These are phyloP conservation scores for Entrophospora sp. DNA, from an alignment of 192 early-diverging fungal genomes.

Conservation along the genomic window DNA sequence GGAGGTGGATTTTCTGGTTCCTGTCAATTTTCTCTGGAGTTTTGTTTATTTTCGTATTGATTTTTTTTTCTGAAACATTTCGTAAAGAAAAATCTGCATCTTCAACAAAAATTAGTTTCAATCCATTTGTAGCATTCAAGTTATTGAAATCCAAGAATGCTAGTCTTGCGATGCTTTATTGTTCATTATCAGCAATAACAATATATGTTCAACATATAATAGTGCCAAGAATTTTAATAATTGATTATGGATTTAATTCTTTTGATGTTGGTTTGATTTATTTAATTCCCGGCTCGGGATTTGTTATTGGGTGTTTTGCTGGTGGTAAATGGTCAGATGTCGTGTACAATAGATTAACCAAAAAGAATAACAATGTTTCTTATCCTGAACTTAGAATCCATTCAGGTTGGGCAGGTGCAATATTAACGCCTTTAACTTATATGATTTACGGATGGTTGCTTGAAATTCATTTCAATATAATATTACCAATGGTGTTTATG, in stretches of 20 bases:
- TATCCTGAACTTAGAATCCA: constrained; percentile 12
- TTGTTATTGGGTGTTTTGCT: not conserved
- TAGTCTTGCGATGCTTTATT: not conserved
- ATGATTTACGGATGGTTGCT: not conserved
- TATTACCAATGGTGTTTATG: not conserved
- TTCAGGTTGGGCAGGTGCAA: not conserved
- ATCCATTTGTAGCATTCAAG: not conserved
- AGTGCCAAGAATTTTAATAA: not conserved
- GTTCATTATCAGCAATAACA: not conserved
- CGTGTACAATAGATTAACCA: not conserved
- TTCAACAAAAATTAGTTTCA: not conserved
- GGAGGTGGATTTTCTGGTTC: constrained; percentile 34
- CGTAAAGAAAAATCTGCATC: not conserved
- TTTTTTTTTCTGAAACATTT: constrained; percentile 9
- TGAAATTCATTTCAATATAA: not conserved
- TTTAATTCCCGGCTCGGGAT: not conserved
- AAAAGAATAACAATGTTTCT: not conserved
- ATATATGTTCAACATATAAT: not conserved
- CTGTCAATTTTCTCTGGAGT: constrained; percentile 21
- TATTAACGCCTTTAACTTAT: not conserved
- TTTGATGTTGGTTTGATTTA: constrained; percentile 15
- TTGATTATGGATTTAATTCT: constrained; percentile 24
- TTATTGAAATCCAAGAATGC: not conserved
- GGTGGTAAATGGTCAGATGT: constrained; percentile 2
- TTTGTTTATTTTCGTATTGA: not conserved